phyloP scores from a whole-genome alignment of 192 early-diverging fungal species.

The Paraglomus brasilianum region DNA sequence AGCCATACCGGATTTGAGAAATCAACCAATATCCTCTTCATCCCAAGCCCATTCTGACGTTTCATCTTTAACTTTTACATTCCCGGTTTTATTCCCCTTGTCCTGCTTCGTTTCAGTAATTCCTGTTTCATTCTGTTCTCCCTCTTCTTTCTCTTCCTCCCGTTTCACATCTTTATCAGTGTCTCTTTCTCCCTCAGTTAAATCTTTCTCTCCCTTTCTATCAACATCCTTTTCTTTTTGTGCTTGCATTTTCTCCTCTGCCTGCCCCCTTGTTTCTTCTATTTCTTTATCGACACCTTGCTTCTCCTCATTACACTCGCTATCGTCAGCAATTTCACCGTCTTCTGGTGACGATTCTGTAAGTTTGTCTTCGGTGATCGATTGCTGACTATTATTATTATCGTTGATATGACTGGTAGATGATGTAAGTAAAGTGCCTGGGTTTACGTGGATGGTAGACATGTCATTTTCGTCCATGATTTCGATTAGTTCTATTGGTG shows the following conservation, averaged over 20 bases:
- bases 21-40: conserved; percentile 22
- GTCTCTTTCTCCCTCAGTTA: not conserved
- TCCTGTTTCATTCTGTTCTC: not conserved
- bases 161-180: not conserved
- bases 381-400: not conserved
- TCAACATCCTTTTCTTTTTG: not conserved
- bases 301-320: not conserved
- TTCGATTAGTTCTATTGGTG: no score
- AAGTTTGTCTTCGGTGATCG: not conserved
- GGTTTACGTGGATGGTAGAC: no score
- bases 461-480: no score
- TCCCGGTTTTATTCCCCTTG: not conserved
- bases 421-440: no score
- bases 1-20: no score
- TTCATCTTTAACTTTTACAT: not conserved
- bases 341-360: not conserved
- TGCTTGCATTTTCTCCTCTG: no score
- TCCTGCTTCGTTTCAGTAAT: not conserved
- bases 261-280: no score
- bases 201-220: not conserved
- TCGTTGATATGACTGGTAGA: not conserved
- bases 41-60: conserved; percentile 31
- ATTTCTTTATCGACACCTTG: not conserved
- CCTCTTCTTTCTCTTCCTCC: not conserved
- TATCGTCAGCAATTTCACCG: conserved; percentile 10